Conservation (phyloP, 2,329 filamentous ascomycete genomes). For the Dactylellina drechsleri region DNA sequence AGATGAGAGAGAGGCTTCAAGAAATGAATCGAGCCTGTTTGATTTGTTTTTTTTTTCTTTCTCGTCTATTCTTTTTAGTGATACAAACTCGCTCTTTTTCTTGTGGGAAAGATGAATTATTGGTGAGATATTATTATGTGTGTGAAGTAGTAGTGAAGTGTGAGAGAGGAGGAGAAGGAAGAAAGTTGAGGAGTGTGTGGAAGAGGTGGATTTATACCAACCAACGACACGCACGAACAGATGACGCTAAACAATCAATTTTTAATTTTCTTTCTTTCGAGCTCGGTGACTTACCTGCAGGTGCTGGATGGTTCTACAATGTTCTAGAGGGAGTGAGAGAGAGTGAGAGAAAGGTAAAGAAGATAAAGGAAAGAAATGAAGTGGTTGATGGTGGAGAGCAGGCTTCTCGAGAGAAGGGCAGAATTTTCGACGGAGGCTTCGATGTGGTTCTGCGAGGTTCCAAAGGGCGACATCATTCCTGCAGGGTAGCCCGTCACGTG, state of each 20-base stretch:
- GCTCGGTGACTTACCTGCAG: background rate
- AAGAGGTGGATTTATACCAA: conserved; percentile 55
- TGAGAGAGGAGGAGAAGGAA: conserved; percentile 35
- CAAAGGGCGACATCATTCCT: conserved; percentile 42
- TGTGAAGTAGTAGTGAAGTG: conserved; percentile 13
- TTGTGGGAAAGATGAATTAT: too few species aligned
- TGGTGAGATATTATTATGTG: conserved; percentile 11
- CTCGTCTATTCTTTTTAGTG: background rate
- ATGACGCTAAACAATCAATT: background rate
- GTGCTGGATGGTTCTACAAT: too few species aligned
- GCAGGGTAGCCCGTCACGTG: conserved; percentile 14
- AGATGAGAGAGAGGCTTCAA: conserved; percentile 53
- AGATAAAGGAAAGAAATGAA: background rate
- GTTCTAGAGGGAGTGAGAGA: too few species aligned
- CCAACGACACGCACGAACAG: background rate
- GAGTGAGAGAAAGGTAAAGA: background rate
- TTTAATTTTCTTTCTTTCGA: background rate
- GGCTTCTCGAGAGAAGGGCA: conserved; percentile 49
- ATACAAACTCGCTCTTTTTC: background rate
- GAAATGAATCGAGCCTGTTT: conserved; percentile 49
- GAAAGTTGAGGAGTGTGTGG: conserved; percentile 57
- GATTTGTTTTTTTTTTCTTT: too few species aligned
- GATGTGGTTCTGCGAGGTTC: conserved; percentile 52
- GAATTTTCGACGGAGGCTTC: conserved; percentile 46
- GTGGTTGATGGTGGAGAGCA: background rate